Evolutionary conservation across 108 stramenopile genomes (phyloP).

Genomic region (Stephanodiscus triporus): DNA sequence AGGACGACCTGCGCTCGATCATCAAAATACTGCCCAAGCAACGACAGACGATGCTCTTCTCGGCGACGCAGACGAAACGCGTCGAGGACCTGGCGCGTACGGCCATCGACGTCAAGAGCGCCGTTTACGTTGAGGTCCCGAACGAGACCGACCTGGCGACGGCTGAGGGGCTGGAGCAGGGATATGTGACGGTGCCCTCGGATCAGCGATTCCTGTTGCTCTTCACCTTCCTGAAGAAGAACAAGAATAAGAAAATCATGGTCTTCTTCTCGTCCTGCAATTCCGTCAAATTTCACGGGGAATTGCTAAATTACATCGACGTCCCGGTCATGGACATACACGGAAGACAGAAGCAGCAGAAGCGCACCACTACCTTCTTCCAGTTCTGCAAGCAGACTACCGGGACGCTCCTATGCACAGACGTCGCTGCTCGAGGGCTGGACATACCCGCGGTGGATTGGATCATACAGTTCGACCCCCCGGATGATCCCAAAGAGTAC

Average conservation of each 20-base stretch:
- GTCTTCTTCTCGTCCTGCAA: slow-evolving; percentile 99
- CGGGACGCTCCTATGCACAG: slow-evolving; percentile 98
- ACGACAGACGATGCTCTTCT: slow-evolving; percentile 98
- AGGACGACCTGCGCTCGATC: slow-evolving; percentile 97
- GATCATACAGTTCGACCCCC: slow-evolving; percentile 99
- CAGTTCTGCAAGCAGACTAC: slow-evolving; percentile 94
- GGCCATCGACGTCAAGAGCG: slow-evolving; percentile 85
- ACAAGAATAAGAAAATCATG: slow-evolving; percentile 99
- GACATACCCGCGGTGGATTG: slow-evolving; percentile 99
- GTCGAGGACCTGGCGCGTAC: slow-evolving; percentile 97
- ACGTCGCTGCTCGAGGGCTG: slow-evolving; percentile 98
- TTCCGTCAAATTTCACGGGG: slow-evolving; percentile 98
- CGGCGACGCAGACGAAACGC: slow-evolving; percentile 98
- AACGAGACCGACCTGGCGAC: slow-evolving; percentile 88
- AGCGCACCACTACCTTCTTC: slow-evolving; percentile 98
- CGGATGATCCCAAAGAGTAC: slow-evolving; percentile 99
- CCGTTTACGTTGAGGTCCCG: slow-evolving; percentile 95
- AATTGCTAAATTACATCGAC: slow-evolving; percentile 98
- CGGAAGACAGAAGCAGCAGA: slow-evolving; percentile 98
- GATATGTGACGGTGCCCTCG: slow-evolving; percentile 97
- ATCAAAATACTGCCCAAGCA: slow-evolving; percentile 94
- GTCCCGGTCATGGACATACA: slow-evolving; percentile 98
- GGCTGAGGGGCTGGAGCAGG: slow-evolving; percentile 93
- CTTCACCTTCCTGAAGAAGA: slow-evolving; percentile 98
- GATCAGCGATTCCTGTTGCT: slow-evolving; percentile 97